These are phyloP conservation scores for Zygnema circumcarinatum DNA, from an alignment of 139 green algal species.

Conservation along the genomic window DNA sequence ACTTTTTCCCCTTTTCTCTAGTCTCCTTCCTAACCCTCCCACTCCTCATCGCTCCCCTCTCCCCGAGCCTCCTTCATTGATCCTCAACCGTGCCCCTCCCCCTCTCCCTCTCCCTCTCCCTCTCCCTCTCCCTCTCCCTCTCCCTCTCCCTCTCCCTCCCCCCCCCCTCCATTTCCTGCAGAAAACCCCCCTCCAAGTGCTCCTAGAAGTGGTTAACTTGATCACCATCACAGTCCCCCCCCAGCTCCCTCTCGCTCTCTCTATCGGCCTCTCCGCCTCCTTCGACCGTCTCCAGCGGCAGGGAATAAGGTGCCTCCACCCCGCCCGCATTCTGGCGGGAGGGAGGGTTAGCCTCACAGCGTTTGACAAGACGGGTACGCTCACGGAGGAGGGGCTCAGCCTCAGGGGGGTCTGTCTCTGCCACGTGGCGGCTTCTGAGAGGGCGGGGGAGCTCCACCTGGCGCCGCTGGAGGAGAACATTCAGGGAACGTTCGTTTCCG, in stretches of 20 bases:
- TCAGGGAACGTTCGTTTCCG: not conserved
- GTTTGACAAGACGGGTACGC: slow-evolving; percentile 48
- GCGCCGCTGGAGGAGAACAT: not conserved
- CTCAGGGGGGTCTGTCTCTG: not conserved
- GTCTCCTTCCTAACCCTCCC: not conserved
- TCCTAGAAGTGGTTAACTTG: slow-evolving; percentile 37
- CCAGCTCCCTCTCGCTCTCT: slow-evolving; percentile 35
- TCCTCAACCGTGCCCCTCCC: not conserved
- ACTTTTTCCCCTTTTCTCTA: no score
- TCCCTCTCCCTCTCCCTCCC: not conserved
- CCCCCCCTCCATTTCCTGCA: not conserved
- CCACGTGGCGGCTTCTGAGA: not conserved
- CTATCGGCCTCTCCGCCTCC: slow-evolving; percentile 23
- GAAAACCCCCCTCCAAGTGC: not conserved
- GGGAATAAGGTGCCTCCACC: slow-evolving; percentile 30
- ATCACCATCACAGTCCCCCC: slow-evolving; percentile 45
- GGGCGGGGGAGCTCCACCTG: not conserved
- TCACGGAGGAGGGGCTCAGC: slow-evolving; percentile 27
- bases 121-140: not conserved
- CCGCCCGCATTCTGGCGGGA: slow-evolving; percentile 35
- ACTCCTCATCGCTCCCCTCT: not conserved
- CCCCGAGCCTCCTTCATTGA: not conserved
- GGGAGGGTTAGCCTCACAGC: slow-evolving; percentile 23
- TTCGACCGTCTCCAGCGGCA: slow-evolving; percentile 21
- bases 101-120: not conserved